Base-by-base conservation (phyloP, 2,329 filamentous ascomycete genomes). In the Reticulascus tulasneorum region DNA sequence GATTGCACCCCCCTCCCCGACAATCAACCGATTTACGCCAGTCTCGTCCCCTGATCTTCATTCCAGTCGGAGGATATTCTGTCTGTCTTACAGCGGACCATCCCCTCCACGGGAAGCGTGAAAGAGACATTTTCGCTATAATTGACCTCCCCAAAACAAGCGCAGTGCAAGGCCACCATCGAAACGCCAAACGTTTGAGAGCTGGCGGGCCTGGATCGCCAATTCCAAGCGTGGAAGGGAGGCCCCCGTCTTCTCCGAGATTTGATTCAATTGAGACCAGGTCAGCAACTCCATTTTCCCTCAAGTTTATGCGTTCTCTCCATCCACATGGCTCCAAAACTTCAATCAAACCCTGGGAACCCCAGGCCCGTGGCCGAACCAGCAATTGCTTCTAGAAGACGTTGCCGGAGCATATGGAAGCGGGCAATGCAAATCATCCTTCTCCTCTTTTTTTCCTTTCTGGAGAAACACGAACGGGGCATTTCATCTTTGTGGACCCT, bases 141-240 rank as follows among this genome's bases (percentile, higher is more conserved):
- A 19, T 21, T 10, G 4, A 11, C 19, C 17, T 17, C 28, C n/a
- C 16, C 20, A 31, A 17, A 15, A 24, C 34, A 22, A 28, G 35
- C 16, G 19, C 28, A 33, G 20, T 27, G 23, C 24, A 29, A 32
- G 40, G 17, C 22, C 15, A 16, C 26, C 17, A 19, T 23, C 36
- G 37, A 42, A 42, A 42, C 40, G 40, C 36, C 37, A 35, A 25
- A 29, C 40, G 37, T 42, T 42, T 42, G 40, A 42, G 33, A 31
- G 32, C 28, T 21, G 23, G 34, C 21, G 22, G 24, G 21, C 18
- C 17, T 17, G 35, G 24, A 10, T 16, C 23, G 27, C 35, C 28
- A 24, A 15, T 15, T 19, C 21, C 7, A 26, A 33, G 21, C 25
- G 32, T 25, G 13, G 38, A 20, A 25, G 11, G 13, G 38, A 20